Conservation (phyloP, 1,139 yeast species). For the Scheffersomyces illinoinensis region DNA sequence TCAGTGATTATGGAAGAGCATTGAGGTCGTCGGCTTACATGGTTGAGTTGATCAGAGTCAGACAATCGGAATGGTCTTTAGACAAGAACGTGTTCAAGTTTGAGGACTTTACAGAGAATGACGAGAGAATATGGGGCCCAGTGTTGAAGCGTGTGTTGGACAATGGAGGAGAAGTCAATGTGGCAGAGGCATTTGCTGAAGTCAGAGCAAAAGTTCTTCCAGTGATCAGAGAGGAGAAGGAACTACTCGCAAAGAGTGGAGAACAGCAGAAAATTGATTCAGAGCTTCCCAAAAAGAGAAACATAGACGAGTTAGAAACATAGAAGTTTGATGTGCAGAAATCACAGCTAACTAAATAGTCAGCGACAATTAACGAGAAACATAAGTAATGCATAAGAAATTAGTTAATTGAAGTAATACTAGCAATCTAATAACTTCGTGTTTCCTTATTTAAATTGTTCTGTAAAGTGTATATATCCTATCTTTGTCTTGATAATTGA, state of each 20-base stretch:
- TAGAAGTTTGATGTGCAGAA: neutral
- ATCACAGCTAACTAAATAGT: neutral
- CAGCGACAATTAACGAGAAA: neutral
- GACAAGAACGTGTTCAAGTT: slow-evolving; percentile 68
- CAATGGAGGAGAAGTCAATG: slow-evolving; percentile 29
- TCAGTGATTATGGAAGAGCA: slow-evolving; percentile 86
- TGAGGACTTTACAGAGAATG: slow-evolving; percentile 60
- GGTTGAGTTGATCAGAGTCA: slow-evolving; percentile 74
- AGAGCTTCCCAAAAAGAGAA: slow-evolving; percentile 20
- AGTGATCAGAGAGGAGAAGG: slow-evolving; percentile 12
- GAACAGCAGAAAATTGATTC: slow-evolving; percentile 2
- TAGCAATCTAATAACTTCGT: neutral
- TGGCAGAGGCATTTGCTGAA: slow-evolving; percentile 13
- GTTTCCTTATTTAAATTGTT: too few relatives aligned
- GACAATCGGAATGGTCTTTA: slow-evolving; percentile 84
- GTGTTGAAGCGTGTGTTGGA: slow-evolving; percentile 55
- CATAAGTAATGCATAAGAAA: neutral
- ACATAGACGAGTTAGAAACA: slow-evolving; percentile 26
- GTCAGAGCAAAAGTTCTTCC: slow-evolving; percentile 15
- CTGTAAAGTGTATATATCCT: neutral
- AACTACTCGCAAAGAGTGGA: slow-evolving; percentile 5
- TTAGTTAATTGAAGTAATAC: neutral
- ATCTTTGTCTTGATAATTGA: neutral
- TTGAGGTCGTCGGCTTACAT: slow-evolving; percentile 83
- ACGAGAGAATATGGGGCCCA: slow-evolving; percentile 67